Evolutionary conservation across 2,329 filamentous ascomycete species (phyloP), one percentile per base, ranked within the genome.

Genomic region (Cladosporium austrohemisphaericum): DNA sequence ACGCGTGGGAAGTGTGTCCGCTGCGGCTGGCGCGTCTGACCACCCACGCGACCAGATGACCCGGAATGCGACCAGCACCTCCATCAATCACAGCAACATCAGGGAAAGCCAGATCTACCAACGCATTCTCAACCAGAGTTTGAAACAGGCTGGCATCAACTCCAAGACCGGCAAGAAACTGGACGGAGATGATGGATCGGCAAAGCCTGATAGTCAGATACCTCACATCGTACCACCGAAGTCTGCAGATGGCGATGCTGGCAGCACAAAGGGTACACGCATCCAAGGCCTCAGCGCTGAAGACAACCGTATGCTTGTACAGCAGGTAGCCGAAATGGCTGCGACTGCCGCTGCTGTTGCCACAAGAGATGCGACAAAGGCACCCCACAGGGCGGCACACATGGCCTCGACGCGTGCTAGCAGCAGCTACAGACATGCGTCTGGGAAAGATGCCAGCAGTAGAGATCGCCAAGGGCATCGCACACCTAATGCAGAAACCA

Each of bases 261-360:
- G 19, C 66, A 55, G 52, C 18, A 26, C 52, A 4, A 55, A 43
- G 16, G 61, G 55, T 14, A 64, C 73, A 36, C 68, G 71, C 29
- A 64, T 77, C 1, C 80, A 84, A 1, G 86, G 88, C 3, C 77
- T 96, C 18, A 87, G 86, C 11, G 84, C 88, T 37, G 85, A 88
- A 53, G 88, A 95, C 57, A 95, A 91, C 65, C 83, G 84, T 58
- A 79, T 79, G 25, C 76, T 97, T 13, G 84, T 89, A 18, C 87
- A 88, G 38, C 88, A 94, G 61, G 88, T 97, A 13, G 88, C 90
- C 3, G 93, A 97, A 70, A 88, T 97, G 66, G 92, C 92, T 6
- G 92, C 93, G 5, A 93, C 91, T 0, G 91, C 91, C 14, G 91
- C 89, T 1, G 85, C 90, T 2, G 81, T 95, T 55, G 92, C 91